A percentile compares a stretch with the other conserved stretches of the same genome.
phyloP scores from a whole-genome alignment of 331 rosid species.

The Acacia concinna region DNA sequence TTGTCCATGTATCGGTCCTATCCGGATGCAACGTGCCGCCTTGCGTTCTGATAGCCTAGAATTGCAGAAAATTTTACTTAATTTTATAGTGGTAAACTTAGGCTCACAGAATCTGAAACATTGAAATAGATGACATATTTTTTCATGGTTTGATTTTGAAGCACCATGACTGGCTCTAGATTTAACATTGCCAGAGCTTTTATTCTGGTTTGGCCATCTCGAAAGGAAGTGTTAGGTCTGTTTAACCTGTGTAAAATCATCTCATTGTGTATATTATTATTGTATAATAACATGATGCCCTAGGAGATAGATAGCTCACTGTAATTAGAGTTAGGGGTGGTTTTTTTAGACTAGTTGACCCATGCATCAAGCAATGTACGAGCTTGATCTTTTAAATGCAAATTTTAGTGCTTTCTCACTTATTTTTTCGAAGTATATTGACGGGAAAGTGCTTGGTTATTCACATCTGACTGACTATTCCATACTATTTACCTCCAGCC shows the following conservation, averaged over 20 bases:
- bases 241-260: slow-evolving; percentile 14
- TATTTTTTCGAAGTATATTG: neutral
- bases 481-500: no score
- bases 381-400: slow-evolving; percentile 16
- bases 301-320: neutral
- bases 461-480: neutral
- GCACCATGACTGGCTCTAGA: slow-evolving; percentile 22
- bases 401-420: neutral
- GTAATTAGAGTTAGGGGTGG: neutral
- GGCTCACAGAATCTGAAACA: slow-evolving; percentile 5
- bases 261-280: slow-evolving; percentile 14
- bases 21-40: neutral
- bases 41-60: neutral
- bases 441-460: neutral
- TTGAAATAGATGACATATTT: slow-evolving; percentile 37
- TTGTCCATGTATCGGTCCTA: neutral
- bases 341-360: neutral
- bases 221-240: slow-evolving; percentile 22
- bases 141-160: slow-evolving; percentile 36
- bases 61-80: neutral
- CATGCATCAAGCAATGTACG: neutral
- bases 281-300: neutral
- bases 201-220: neutral
- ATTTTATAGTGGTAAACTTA: neutral
- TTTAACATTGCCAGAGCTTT: slow-evolving; percentile 1